Evolutionary conservation across 768 basidiomycete genomes (phyloP), one percentile per base, ranked within the genome.

Genomic region (Kwoniella botswanensis): DNA sequence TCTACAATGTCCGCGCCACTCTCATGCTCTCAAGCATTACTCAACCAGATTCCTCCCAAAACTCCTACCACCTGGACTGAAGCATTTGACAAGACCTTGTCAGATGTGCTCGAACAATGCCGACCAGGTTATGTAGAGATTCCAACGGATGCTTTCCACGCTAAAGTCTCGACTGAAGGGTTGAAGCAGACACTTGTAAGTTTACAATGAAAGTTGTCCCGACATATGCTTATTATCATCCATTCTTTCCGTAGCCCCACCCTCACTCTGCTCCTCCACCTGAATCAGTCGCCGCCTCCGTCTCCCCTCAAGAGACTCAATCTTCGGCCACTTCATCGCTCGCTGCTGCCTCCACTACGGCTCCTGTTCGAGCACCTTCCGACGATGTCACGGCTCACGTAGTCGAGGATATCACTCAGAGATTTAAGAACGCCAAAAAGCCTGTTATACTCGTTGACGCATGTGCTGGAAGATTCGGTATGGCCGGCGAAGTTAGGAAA

Each of bases 61-160:
- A 75, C 79, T 4, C 82, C 84, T 1, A 84, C 86, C 4, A 92
- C 92, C 1, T 83, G 79, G 82, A 82, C 82, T 0, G 84, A 86
- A 1, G 88, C 91, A 74, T 92, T 98, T 43, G 94, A 98, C 81
- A 88, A 90, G 63, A 85, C 93, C 60, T 85, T 98, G 56, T 88
- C 87, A 12, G 89, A 82, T 60, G 85, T 85, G 10, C 75, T 86
- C 29, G 70, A 73, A 35, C 73, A 92, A 88, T 91, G 90, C 35
- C 89, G 93, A 21, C 95, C 95, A 0, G 92, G 92, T 42, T 98
- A 98, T 79, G 84, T 98, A 52, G 88, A 90, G 44, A 86, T 98
- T 12, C 95, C 93, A 0, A 94, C 90, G 6, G 92, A 98, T 81
- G 85, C 96, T 63, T 90, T 91, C 4, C 86, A 88, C 77, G 84